Conservation (phyloP, 2,329 filamentous ascomycete species). For the Fusarium illudens region DNA sequence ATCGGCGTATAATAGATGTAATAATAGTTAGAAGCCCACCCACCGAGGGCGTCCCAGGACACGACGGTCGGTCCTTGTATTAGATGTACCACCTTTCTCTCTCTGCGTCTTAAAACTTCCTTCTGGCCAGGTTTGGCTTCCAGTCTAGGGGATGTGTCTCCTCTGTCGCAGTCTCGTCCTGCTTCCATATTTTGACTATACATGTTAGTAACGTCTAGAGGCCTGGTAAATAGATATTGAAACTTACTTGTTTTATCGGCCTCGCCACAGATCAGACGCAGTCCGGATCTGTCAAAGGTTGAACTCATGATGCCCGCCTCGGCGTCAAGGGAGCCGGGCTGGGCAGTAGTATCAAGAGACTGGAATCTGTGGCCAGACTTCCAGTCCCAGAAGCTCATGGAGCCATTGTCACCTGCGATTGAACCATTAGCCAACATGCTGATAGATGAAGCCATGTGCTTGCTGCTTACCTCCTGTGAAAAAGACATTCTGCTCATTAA, state of each 20-base stretch:
- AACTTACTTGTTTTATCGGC: conserved; percentile 88
- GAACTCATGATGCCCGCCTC: conserved; percentile 95
- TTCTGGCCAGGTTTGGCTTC: conserved; percentile 81
- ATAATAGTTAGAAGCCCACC: conserved; percentile 31
- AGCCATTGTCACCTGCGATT: conserved; percentile 79
- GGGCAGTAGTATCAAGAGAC: conserved; percentile 86
- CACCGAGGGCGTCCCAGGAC: conserved; percentile 9
- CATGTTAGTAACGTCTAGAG: conserved; percentile 38
- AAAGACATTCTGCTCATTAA: conserved; percentile 93
- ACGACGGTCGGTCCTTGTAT: conserved; percentile 17
- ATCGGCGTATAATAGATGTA: conserved; percentile 55
- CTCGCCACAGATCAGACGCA: conserved; percentile 92
- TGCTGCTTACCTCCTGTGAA: conserved; percentile 76
- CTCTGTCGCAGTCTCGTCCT: conserved; percentile 87
- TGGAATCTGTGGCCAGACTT: conserved; percentile 95
- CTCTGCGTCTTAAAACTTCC: conserved; percentile 69
- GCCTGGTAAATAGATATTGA: neutral
- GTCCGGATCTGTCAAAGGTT: conserved; percentile 87
- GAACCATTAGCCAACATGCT: conserved; percentile 11
- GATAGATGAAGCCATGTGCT: too few species aligned
- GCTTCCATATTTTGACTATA: conserved; percentile 92
- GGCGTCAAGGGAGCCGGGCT: conserved; percentile 92
- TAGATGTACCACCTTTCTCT: conserved; percentile 1
- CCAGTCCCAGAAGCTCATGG: conserved; percentile 99
- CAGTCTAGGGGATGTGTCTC: conserved; percentile 93